Percentiles rank a stretch among this genome's conserved stretches.
Evolutionary conservation across 148 eudicot genomes (phyloP).

Genomic region (Amaranthus hypochondriacus): DNA sequence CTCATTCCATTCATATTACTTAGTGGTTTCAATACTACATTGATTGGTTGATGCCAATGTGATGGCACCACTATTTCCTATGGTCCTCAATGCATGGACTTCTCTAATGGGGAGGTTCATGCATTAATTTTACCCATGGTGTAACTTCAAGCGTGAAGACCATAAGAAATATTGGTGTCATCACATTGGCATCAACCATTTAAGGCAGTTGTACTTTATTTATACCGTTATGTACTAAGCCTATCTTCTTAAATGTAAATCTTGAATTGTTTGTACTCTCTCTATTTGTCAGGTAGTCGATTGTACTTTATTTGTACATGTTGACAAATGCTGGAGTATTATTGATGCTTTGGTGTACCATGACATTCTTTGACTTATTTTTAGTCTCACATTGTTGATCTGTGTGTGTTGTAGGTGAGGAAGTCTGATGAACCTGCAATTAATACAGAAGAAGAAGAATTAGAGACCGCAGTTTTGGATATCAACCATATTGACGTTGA

Average conservation of each 20-base stretch:
- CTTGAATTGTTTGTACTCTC: neutral
- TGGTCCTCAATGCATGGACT: no score
- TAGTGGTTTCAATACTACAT: no score
- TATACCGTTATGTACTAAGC: no score
- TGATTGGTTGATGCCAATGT: no score
- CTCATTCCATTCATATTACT: no score
- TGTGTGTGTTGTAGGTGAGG: slow-evolving; percentile 38
- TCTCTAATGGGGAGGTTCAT: no score
- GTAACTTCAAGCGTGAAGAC: no score
- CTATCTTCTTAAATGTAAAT: neutral
- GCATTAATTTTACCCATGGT: no score
- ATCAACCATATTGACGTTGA: slow-evolving; percentile 30
- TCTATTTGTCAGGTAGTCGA: neutral
- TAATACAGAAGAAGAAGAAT: slow-evolving; percentile 24
- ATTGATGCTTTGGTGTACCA: neutral
- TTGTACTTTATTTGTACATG: neutral
- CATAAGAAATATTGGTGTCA: no score
- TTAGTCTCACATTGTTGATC: neutral
- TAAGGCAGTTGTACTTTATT: no score
- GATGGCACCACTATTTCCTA: no score
- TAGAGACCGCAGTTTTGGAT: slow-evolving; percentile 34
- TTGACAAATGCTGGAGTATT: neutral
- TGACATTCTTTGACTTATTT: neutral
- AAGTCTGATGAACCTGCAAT: slow-evolving; percentile 42
- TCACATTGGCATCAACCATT: no score